Percentiles rank a stretch among this genome's conserved stretches.
Conservation (phyloP, 441 rosid species). For the Pelargonium myrrhifolium region DNA sequence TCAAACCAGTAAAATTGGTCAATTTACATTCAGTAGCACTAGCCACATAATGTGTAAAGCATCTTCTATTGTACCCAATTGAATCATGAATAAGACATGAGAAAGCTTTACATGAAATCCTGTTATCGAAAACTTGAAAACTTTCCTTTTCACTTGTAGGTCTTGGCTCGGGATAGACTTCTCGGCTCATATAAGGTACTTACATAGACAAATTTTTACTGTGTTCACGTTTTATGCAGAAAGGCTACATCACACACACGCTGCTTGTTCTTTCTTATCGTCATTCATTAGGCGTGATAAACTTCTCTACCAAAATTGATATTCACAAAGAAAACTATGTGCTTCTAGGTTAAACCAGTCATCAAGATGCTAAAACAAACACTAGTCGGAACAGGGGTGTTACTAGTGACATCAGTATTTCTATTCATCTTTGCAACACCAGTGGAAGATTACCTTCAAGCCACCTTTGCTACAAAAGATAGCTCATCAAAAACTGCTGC, state of each 20-base stretch:
- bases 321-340: slow-evolving; percentile 11
- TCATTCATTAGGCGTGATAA: background rate
- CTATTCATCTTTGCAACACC: slow-evolving; percentile 77
- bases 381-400: slow-evolving; percentile 67
- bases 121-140: background rate
- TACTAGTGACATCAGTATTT: slow-evolving; percentile 56
- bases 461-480: slow-evolving; percentile 28
- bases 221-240: background rate
- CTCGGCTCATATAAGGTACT: slow-evolving; percentile 87
- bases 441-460: slow-evolving; percentile 55
- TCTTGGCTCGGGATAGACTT: slow-evolving; percentile 88
- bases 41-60: background rate
- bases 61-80: background rate
- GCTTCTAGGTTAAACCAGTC: slow-evolving; percentile 73
- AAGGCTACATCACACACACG: background rate
- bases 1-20: background rate
- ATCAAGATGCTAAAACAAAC: slow-evolving; percentile 81
- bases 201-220: slow-evolving; percentile 5
- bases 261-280: slow-evolving; percentile 4
- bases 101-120: background rate
- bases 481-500: slow-evolving; percentile 32
- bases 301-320: background rate
- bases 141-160: slow-evolving; percentile 34
- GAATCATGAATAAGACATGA: background rate
- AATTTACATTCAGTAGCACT: background rate